Base-by-base conservation (phyloP, 805 yeast genomes). In the Candida multigemmis region DNA sequence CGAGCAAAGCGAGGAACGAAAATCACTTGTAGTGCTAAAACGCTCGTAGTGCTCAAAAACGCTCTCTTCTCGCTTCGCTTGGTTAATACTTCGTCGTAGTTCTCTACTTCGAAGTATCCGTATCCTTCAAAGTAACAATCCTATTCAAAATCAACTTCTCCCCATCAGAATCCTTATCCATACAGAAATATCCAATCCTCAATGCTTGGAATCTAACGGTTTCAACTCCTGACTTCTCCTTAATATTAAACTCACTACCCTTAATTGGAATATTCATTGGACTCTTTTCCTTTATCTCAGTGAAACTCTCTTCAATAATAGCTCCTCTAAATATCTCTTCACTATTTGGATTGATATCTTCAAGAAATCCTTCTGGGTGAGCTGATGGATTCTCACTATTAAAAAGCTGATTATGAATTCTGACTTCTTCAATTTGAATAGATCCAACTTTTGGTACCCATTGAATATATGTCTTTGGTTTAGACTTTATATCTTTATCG, bases 191-290 rank as follows among this genome's bases (percentile, higher is more conserved):
- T 16, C 98, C 98, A 24, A 84, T 89, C 60, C 98, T 76, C 56
- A 91, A 71, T 16, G 95, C 98, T 64, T 91, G 98, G 85, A 91
- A 91, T 56, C 98, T 74, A 17, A 83, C 85, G n/a, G 87, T 71
- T 53, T 87, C 94, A 36, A 66, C 58, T 18, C 67, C 67, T 21
- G 56, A 56, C 34, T 69, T 67, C 51, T 91, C 96, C 40, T 70
- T 65, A 38, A 86, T 79, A 46, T 68, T 67, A 50, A 85, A 83
- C 36, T 77, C 77, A 26, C 74, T 68, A 21, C 67, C 65, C 17
- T 68, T 65, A 16, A 77, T 67, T 21, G 62, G 66, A 42, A 74
- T 59, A 38, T 75, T 75, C 75, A 89, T 72, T 33, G 96, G 96
- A 14, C 89, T 75, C 39, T 71, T 74, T 34, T 54, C 52, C 41